A percentile compares a stretch with the other conserved stretches of the same genome.
Conservation (phyloP, 768 basidiomycete genomes). For the Tephrocybe sp. region DNA sequence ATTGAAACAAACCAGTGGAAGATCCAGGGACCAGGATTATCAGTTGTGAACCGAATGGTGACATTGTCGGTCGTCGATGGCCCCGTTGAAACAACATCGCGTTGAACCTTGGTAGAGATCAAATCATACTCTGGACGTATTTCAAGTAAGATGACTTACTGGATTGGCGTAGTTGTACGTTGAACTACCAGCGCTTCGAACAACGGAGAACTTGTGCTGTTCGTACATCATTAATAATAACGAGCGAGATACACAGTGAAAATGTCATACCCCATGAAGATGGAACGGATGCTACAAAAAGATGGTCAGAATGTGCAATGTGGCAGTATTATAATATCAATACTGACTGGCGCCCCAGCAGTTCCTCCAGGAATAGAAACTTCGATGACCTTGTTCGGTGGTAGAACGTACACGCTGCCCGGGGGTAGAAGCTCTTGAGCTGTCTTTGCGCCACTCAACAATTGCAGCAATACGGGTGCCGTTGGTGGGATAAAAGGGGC, state of each 20-base stretch:
- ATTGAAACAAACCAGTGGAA: slow-evolving; percentile 28
- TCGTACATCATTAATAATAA: neutral
- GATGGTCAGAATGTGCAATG: neutral
- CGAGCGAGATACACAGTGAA: neutral
- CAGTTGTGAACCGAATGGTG: slow-evolving; percentile 58
- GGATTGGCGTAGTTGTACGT: slow-evolving; percentile 50
- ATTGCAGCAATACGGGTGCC: slow-evolving; percentile 46
- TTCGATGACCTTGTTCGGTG: slow-evolving; percentile 46
- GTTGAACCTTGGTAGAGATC: slow-evolving; percentile 19
- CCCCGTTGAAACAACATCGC: slow-evolving; percentile 35
- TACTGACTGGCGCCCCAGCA: slow-evolving; percentile 32
- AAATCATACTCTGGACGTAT: neutral
- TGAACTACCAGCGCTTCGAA: slow-evolving; percentile 38
- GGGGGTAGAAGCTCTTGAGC: slow-evolving; percentile 35
- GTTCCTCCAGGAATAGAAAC: slow-evolving; percentile 43
- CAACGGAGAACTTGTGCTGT: slow-evolving; percentile 37
- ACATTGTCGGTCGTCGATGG: slow-evolving; percentile 34
- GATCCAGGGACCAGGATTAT: slow-evolving; percentile 63
- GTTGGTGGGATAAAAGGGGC: slow-evolving; percentile 32
- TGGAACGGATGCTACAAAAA: slow-evolving; percentile 39
- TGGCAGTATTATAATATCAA: neutral
- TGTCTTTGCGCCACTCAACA: slow-evolving; percentile 33
- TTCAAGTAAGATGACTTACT: slow-evolving; percentile 22
- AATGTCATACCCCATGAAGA: slow-evolving; percentile 37
- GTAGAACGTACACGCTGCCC: slow-evolving; percentile 43